These are phyloP conservation scores for Globisporangium paddicum DNA, from an alignment of 352 stramenopile species.

Conservation along the genomic window DNA sequence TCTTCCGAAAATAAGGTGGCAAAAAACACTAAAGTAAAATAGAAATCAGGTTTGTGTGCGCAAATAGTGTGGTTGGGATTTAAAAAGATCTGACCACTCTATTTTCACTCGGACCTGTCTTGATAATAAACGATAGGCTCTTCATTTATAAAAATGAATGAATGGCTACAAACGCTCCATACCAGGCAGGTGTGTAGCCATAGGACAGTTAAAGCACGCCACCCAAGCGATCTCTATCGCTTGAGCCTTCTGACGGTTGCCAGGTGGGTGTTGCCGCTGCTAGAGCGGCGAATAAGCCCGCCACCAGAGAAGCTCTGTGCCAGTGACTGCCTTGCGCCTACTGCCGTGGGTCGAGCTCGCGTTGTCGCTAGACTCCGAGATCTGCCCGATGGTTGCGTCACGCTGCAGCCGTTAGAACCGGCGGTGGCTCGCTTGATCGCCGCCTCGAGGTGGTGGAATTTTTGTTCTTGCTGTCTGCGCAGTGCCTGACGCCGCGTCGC, in stretches of 20 bases:
- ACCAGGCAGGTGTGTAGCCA: not conserved
- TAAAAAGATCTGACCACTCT: no score
- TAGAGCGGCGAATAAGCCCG: not conserved
- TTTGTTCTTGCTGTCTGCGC: slow-evolving; percentile 28
- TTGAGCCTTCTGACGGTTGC: slow-evolving; percentile 27
- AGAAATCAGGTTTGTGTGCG: not conserved
- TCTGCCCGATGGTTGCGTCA: not conserved
- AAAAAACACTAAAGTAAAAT: not conserved
- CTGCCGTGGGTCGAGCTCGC: not conserved
- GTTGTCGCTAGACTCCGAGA: slow-evolving; percentile 8
- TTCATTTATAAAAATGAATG: slow-evolving; percentile 3
- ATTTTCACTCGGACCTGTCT: no score
- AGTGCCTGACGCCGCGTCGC: slow-evolving; percentile 13
- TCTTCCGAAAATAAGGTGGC: not conserved
- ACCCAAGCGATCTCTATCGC: no score
- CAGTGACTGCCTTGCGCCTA: not conserved
- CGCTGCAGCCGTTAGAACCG: not conserved
- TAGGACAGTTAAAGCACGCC: no score
- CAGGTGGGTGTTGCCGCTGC: slow-evolving; percentile 17
- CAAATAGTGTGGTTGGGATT: not conserved
- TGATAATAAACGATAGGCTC: no score
- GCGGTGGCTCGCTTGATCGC: slow-evolving; percentile 18
- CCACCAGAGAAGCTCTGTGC: not conserved
- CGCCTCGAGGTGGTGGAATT: slow-evolving; percentile 33
- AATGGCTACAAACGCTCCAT: not conserved